Conservation (phyloP, 108 stramenopile species). For the Fistulifera solaris region DNA sequence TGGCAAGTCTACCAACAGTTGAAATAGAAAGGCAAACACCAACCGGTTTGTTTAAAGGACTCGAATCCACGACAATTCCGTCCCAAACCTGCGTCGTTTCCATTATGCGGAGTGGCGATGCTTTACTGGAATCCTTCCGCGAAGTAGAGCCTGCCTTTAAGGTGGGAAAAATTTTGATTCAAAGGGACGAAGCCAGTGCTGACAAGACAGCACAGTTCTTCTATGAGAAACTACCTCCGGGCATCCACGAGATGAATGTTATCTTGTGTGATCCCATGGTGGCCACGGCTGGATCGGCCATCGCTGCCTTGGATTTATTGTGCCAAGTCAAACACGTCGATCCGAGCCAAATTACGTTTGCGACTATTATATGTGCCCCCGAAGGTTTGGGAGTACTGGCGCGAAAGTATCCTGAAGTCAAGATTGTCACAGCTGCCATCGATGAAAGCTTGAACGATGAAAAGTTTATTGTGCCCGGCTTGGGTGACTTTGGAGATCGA, state of each 20-base stretch:
- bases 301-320: constrained; percentile 72
- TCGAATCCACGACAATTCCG: constrained; percentile 14
- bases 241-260: constrained; percentile 61
- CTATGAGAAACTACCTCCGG: constrained; percentile 89
- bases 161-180: constrained; percentile 96
- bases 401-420: constrained; percentile 26
- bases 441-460: constrained; percentile 89
- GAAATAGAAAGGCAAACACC: constrained; percentile 54
- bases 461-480: constrained; percentile 94
- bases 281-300: constrained; percentile 93
- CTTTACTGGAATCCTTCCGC: constrained; percentile 79
- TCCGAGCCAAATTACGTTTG: constrained; percentile 75
- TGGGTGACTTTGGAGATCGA: constrained; percentile 97
- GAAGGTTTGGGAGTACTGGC: constrained; percentile 73
- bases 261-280: constrained; percentile 98
- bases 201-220: constrained; percentile 78
- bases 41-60: constrained; percentile 53
- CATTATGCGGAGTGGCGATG: constrained; percentile 91
- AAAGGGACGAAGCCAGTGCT: constrained; percentile 83
- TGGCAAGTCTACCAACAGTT: constrained; percentile 58
- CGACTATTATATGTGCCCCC: constrained; percentile 93
- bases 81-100: constrained; percentile 71
- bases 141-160: constrained; percentile 57
- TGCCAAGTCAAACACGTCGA: constrained; percentile 41
- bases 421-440: constrained; percentile 84